Evolutionary conservation across 2,329 filamentous ascomycete species (phyloP).

Genomic region (Ophiostoma novo-ulmi): DNA sequence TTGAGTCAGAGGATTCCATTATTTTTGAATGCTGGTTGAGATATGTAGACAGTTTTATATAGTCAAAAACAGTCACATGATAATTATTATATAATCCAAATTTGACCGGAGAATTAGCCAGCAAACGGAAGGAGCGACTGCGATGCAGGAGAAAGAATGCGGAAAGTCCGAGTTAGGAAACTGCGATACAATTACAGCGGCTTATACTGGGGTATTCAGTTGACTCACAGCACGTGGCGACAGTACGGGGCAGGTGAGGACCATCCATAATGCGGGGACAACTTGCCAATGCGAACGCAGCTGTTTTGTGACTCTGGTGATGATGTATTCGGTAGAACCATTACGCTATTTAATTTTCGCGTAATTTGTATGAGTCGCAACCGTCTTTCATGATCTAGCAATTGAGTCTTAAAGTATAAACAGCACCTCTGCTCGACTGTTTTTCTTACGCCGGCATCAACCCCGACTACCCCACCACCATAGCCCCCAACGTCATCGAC

Average conservation of each 20-base stretch:
- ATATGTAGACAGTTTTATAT: too few species aligned
- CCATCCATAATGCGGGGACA: not conserved
- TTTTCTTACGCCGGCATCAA: not conserved
- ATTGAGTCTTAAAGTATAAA: not conserved
- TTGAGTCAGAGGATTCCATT: not conserved
- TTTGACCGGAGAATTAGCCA: not conserved
- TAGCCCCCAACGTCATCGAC: not conserved
- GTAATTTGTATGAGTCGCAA: not conserved
- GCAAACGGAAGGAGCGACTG: not conserved
- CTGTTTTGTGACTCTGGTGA: not conserved
- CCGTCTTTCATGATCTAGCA: not conserved
- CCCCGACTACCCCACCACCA: not conserved
- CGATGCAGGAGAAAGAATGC: not conserved
- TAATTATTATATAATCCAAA: not conserved
- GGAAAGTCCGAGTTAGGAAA: not conserved
- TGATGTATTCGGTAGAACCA: not conserved
- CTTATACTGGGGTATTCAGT: not conserved
- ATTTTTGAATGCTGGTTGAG: not conserved
- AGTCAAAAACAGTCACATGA: not conserved
- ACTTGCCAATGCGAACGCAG: not conserved
- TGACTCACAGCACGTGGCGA: slow-evolving; percentile 4
- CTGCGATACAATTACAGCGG: not conserved
- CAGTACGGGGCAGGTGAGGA: not conserved
- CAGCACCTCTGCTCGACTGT: not conserved
- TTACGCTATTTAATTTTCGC: not conserved